Base-by-base conservation (phyloP, 2,329 filamentous ascomycete genomes). In the Cercospora canescens region DNA sequence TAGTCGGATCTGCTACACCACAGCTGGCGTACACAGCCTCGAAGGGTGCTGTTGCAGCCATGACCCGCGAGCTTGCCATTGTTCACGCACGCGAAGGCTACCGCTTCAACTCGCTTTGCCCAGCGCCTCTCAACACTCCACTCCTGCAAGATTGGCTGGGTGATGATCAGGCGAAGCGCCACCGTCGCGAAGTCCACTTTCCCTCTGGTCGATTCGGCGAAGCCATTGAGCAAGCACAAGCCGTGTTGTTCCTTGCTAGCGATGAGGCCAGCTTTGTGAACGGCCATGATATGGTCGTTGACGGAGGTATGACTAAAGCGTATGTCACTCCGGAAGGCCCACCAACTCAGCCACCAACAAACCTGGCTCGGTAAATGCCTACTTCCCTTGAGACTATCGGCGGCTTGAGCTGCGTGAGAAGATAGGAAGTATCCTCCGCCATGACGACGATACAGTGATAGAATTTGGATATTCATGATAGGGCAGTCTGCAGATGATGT, bases 281-380 rank as follows among this genome's bases (percentile, higher is more conserved):
- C 71, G 93, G 91, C 11, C 90, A 88, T 66, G 95, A 98, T 77
- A 96, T 98, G 81, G 90, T 96, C 4, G 93, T 98, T 28, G 95
- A 99, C 75, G 95, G 95, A 65, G 94, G 94, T 67, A 92, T 99
- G 92, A 94, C 89, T 75, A 97, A 91, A 85, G 92, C 93, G 52
- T 98, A 97, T 79, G 86, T 88, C 55, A 89, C 87, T 16, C 83
- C 86, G 18, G 85, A 88, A 70, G 87, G 87, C 12, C 83, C 85
- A 1, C 78, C 87, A 1, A 81, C 85, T 11, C 75, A 80, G 70
- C 80, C 85, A 4, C 87, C 87, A 24, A 34, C 68, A 48, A 79
- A 78, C 68, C 60, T 75, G 12, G 75, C 74, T 52, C 65, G 74
- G 65, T 78, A 67, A 60, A 64, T 45, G 24, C 34, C 37, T 18